Percentiles rank a stretch among this genome's conserved stretches.
These are phyloP conservation scores for Ricinus communis DNA, from an alignment of 345 rosid genomes.

Conservation along the genomic window DNA sequence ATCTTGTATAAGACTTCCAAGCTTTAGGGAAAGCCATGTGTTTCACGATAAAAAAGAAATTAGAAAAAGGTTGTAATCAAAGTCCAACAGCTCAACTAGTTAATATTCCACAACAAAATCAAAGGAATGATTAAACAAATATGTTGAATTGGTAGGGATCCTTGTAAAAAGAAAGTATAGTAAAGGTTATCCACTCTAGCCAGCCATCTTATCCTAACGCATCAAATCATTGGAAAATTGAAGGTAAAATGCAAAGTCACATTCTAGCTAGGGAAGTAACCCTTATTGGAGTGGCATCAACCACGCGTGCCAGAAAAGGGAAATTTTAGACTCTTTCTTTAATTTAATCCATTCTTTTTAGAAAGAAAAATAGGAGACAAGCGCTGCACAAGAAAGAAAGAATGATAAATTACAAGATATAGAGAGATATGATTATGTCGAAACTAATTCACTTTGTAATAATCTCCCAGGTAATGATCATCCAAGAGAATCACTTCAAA, in stretches of 20 bases:
- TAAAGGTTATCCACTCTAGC: neutral
- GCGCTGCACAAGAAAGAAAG: neutral
- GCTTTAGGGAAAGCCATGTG: neutral
- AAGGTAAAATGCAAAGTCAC: slow-evolving; percentile 2
- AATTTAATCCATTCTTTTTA: neutral
- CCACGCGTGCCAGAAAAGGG: slow-evolving; percentile 29
- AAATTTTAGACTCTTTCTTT: neutral
- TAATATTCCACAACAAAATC: neutral
- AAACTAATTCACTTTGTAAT: slow-evolving; percentile 3
- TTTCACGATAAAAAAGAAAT: too few species aligned
- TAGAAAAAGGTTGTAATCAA: too few species aligned
- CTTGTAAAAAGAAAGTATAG: neutral
- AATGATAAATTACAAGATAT: neutral
- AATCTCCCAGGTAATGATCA: slow-evolving; percentile 7
- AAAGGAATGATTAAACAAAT: neutral
- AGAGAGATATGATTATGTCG: slow-evolving; percentile 19
- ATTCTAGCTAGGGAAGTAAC: neutral
- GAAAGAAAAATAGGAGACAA: neutral
- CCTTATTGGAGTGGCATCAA: neutral
- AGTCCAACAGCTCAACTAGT: neutral
- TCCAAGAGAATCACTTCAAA: neutral
- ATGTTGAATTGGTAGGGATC: neutral
- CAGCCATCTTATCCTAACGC: slow-evolving; percentile 25
- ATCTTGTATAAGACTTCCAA: neutral
- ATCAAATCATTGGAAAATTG: slow-evolving; percentile 21